These are phyloP conservation scores for Delitschia confertaspora DNA, from an alignment of 495 filamentous ascomycete genomes.

Conservation along the genomic window DNA sequence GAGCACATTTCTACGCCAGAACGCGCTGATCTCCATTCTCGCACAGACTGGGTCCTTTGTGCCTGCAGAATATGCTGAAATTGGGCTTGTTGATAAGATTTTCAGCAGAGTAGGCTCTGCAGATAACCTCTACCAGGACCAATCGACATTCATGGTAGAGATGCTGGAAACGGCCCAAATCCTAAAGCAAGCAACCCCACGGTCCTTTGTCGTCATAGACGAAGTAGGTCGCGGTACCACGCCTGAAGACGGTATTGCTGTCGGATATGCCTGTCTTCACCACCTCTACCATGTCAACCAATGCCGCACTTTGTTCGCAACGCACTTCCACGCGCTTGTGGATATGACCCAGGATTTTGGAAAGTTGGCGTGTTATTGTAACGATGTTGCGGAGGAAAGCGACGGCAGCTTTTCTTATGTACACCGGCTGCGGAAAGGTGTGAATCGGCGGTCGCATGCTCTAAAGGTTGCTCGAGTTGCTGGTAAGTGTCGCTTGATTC, in stretches of 20 bases:
- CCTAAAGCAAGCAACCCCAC: constrained; percentile 53
- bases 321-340: constrained; percentile 81
- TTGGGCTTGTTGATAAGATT: constrained; percentile 84
- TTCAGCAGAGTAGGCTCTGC: constrained; percentile 82
- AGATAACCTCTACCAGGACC: constrained; percentile 82
- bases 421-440: constrained; percentile 68
- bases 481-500: constrained; percentile 37
- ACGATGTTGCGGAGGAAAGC: constrained; percentile 66
- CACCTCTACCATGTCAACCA: constrained; percentile 68
- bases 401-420: constrained; percentile 70
- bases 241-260: constrained; percentile 78
- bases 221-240: constrained; percentile 93
- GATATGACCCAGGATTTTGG: constrained; percentile 62
- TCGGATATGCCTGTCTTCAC: constrained; percentile 79
- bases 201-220: constrained; percentile 96
- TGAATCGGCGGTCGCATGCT: constrained; percentile 82
- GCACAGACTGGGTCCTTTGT: constrained; percentile 90
- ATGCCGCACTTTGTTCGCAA: constrained; percentile 81
- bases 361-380: constrained; percentile 74
- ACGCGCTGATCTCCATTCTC: constrained; percentile 85
- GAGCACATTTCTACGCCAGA: constrained; percentile 88
- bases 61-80: constrained; percentile 71
- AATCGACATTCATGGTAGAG: constrained; percentile 92
- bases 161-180: constrained; percentile 72
- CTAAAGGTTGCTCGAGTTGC: constrained; percentile 85